Conservation (phyloP, 2,329 filamentous ascomycete species). For the Geosmithia flava region DNA sequence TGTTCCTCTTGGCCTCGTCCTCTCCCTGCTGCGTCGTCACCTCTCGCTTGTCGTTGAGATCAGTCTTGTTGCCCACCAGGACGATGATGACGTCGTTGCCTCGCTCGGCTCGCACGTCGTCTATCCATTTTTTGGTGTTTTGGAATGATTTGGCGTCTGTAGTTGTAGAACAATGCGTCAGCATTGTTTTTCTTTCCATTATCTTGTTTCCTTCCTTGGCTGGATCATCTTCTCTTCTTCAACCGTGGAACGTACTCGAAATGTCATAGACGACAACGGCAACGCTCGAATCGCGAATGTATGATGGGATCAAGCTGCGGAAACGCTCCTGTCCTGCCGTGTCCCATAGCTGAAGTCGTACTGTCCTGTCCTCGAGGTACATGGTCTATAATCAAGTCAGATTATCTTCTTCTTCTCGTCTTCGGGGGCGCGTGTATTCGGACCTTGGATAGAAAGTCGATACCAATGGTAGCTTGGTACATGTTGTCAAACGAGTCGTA, state of each 20-base stretch:
- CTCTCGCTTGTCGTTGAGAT: constrained; percentile 95
- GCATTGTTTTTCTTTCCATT: background rate
- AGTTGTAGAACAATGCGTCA: background rate
- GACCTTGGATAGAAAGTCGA: constrained; percentile 98
- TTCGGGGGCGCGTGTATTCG: constrained; percentile 5
- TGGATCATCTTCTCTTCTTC: no score
- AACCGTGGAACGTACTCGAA: constrained; percentile 52
- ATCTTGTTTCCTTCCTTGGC: no score
- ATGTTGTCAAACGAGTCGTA: constrained; percentile 99
- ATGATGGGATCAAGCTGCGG: constrained; percentile 91
- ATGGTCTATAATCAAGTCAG: constrained; percentile 54
- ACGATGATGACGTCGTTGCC: constrained; percentile 99
- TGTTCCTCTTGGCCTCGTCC: constrained; percentile 96
- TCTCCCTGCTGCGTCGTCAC: constrained; percentile 94
- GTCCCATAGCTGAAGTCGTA: constrained; percentile 96
- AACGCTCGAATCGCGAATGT: constrained; percentile 95
- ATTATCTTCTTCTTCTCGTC: background rate
- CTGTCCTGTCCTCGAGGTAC: constrained; percentile 98
- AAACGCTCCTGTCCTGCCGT: constrained; percentile 97
- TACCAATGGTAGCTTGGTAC: constrained; percentile 98
- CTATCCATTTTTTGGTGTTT: constrained; percentile 98
- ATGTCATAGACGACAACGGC: constrained; percentile 99
- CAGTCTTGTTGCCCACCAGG: constrained; percentile 96
- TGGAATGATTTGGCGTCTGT: constrained; percentile 89
- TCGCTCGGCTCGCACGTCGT: constrained; percentile 90